These are phyloP conservation scores for Pholiota conissans DNA, from an alignment of 768 basidiomycete species.

Conservation along the genomic window DNA sequence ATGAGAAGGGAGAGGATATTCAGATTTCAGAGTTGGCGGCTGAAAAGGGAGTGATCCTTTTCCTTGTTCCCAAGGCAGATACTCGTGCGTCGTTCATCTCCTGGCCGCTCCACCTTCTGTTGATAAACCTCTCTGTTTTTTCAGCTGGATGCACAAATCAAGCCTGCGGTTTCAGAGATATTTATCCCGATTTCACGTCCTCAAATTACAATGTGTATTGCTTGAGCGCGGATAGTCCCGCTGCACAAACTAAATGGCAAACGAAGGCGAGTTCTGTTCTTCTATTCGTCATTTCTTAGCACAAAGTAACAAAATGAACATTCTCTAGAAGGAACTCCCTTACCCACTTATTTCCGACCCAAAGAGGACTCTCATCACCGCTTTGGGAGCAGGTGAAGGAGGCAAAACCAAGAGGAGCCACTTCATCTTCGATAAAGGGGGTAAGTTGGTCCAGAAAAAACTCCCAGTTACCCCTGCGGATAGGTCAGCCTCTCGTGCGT, in stretches of 20 bases:
- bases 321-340: conserved; percentile 71
- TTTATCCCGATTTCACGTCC: conserved; percentile 71
- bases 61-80: conserved; percentile 84
- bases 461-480: conserved; percentile 86
- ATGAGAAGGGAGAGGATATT: conserved; percentile 82
- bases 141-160: conserved; percentile 89
- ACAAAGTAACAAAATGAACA: neutral
- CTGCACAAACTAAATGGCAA: conserved; percentile 83
- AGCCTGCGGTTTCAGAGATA: conserved; percentile 90
- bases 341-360: conserved; percentile 90
- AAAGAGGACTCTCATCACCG: conserved; percentile 74
- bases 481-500: conserved; percentile 46
- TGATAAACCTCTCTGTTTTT: neutral
- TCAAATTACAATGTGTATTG: conserved; percentile 79
- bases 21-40: conserved; percentile 61
- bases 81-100: conserved; percentile 54
- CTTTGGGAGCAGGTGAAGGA: conserved; percentile 77
- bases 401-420: conserved; percentile 90
- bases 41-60: conserved; percentile 79
- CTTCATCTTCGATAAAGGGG: conserved; percentile 91
- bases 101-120: neutral
- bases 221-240: conserved; percentile 74
- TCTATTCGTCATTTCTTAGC: conserved; percentile 24
- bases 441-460: conserved; percentile 82
- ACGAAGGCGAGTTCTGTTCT: conserved; percentile 60